phyloP scores from a whole-genome alignment of 176 grass and related monocot genomes.

The Musa troglodytarum region DNA sequence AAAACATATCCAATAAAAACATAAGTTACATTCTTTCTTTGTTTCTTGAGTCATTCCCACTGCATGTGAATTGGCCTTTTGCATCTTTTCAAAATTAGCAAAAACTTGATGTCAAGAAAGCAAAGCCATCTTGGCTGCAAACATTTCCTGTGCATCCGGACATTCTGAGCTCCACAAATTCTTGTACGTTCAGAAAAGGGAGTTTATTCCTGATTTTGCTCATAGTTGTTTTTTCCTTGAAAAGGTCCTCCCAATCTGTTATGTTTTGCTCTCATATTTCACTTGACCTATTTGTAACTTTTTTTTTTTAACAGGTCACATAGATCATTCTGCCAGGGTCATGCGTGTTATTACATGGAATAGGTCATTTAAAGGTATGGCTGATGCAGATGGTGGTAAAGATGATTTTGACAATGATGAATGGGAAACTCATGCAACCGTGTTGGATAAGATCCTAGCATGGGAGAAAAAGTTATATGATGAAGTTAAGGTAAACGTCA shows the following conservation, averaged over 20 bases:
- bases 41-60: too few species aligned
- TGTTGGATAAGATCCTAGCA: conserved; percentile 91
- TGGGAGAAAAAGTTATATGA: conserved; percentile 99
- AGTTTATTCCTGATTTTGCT: too few species aligned
- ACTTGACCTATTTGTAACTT: neutral
- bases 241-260: neutral
- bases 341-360: conserved; percentile 99
- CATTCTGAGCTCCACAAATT: too few species aligned
- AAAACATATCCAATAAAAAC: too few species aligned
- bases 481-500: conserved; percentile 84
- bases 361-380: conserved; percentile 83
- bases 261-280: neutral
- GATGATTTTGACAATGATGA: conserved; percentile 95
- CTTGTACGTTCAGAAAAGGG: too few species aligned
- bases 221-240: neutral
- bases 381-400: conserved; percentile 58
- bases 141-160: too few species aligned
- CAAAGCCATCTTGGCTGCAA: too few species aligned
- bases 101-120: too few species aligned
- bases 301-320: conserved; percentile 52
- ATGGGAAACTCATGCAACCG: conserved; percentile 77
- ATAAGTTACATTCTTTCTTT: too few species aligned
- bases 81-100: too few species aligned
- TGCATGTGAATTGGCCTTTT: too few species aligned
- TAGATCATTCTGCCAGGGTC: conserved; percentile 94